Percentiles rank a stretch among this genome's conserved stretches.
Conservation (phyloP, 1,139 yeast genomes). For the Kodamaea derodonti region DNA sequence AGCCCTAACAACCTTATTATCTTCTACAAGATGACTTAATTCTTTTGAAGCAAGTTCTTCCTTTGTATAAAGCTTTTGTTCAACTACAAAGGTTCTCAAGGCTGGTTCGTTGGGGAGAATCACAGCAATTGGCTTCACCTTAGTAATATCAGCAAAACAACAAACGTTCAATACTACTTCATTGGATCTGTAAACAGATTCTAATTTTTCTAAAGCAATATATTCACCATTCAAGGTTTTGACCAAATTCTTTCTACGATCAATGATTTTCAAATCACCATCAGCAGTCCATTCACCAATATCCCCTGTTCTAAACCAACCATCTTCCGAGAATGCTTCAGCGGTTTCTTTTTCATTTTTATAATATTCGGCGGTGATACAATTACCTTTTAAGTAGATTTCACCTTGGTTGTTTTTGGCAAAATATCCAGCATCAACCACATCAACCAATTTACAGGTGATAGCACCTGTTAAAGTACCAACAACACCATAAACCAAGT, state of each 20-base stretch:
- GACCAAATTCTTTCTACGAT: constrained; percentile 93
- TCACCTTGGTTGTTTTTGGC: constrained; percentile 96
- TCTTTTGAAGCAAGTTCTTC: constrained; percentile 51
- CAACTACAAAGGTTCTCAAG: constrained; percentile 54
- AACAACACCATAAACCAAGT: constrained; percentile 68
- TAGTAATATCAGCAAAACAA: constrained; percentile 83
- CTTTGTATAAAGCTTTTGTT: constrained; percentile 45
- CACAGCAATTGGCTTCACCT: constrained; percentile 90
- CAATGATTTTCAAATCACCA: constrained; percentile 82
- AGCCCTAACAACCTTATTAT: constrained; percentile 52
- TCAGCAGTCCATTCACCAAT: constrained; percentile 87
- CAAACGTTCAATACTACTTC: constrained; percentile 75
- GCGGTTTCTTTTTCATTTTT: constrained; percentile 79
- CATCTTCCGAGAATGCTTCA: constrained; percentile 74
- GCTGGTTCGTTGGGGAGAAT: constrained; percentile 75
- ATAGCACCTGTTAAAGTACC: constrained; percentile 83
- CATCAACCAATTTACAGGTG: constrained; percentile 88
- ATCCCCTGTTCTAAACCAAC: constrained; percentile 98
- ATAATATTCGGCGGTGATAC: constrained; percentile 75
- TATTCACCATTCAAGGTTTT: constrained; percentile 97
- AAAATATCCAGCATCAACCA: constrained; percentile 84
- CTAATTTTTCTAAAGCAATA: constrained; percentile 92
- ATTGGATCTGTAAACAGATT: constrained; percentile 81
- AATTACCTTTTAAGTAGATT: constrained; percentile 70
- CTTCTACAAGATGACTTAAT: constrained; percentile 43